These are phyloP conservation scores for Angophora floribunda DNA, from an alignment of 345 rosid species.

Conservation along the genomic window DNA sequence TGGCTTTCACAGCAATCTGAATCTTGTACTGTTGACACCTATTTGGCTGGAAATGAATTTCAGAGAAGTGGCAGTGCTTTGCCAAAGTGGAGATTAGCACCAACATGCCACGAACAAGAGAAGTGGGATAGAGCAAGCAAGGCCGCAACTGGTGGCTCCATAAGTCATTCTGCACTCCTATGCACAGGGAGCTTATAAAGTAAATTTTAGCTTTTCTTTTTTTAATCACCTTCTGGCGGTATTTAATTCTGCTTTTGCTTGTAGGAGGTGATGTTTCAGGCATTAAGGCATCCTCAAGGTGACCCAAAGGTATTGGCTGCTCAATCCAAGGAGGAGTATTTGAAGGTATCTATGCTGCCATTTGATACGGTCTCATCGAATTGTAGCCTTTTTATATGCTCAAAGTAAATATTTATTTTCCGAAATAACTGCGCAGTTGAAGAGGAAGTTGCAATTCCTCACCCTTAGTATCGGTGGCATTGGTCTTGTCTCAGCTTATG, in stretches of 20 bases:
- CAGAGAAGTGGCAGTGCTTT: conserved; percentile 18
- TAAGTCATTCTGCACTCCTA: conserved; percentile 15
- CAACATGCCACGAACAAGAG: conserved; percentile 78
- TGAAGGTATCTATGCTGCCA: conserved; percentile 27
- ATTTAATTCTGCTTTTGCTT: background rate
- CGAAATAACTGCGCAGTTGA: conserved; percentile 51
- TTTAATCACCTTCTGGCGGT: background rate
- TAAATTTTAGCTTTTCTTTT: background rate
- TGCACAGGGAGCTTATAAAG: background rate
- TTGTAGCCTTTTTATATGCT: background rate
- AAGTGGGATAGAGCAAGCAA: conserved; percentile 89
- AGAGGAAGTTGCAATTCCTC: conserved; percentile 55
- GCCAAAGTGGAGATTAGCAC: conserved; percentile 58
- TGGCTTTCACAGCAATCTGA: background rate
- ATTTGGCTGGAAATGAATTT: background rate
- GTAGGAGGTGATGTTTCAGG: conserved; percentile 62
- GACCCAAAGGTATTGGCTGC: conserved; percentile 76
- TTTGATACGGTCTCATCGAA: background rate
- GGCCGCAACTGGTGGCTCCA: conserved; percentile 79
- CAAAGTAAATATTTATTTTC: background rate
- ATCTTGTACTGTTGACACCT: background rate
- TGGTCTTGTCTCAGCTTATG: conserved; percentile 75
- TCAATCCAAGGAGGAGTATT: conserved; percentile 65
- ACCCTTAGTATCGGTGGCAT: conserved; percentile 74
- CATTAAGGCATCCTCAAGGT: conserved; percentile 51